Evolutionary conservation across 306 rosid species (phyloP), one percentile per base, ranked within the genome.

Genomic region (Urtica urens): DNA sequence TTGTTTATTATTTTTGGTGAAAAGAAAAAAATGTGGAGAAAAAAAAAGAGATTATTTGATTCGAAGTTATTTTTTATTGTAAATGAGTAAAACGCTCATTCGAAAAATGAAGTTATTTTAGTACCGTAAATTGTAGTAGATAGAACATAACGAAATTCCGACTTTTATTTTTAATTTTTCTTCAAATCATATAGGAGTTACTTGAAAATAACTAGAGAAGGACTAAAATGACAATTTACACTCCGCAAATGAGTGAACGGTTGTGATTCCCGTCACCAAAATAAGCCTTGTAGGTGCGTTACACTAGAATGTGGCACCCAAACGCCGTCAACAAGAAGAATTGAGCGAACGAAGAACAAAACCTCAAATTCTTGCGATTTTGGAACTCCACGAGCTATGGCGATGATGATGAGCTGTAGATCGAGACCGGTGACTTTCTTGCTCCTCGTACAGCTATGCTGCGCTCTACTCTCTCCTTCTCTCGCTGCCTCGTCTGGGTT

Each of bases 401-500:
- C 48, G 16, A 51, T 58, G 65, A 59, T 50, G 23, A 27, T 64
- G 44, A 63, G 66, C 62, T 57, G 54, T 67, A 59, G 66, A 67
- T 77, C 80, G 65, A 70, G 58, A 45, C 48, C 74, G 17, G 47
- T 72, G 42, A 0, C 72, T 29, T 65, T 77, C 57, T 16, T 74
- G 46, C 67, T 85, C 28, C 49, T 68, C 44, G 38, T 69, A 3
- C 83, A 69, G 23, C 23, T 72, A 0, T 78, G 68, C 74, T 72
- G 67, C 62, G 56, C 77, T 27, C 38, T 78, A 46, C 18, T 78
- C 19, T 57, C 77, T 66, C 54, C 69, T 3, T 73, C 96, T 15
- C 55, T 69, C 55, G 87, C 88, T 17, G 59, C 70, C 47, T 73
- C 94, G 11, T 6, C 76, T 12, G 88, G 81, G 99, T 86, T 73